A percentile compares a stretch with the other conserved stretches of the same genome.
phyloP scores from a whole-genome alignment of 495 filamentous ascomycete species.

The Penicillium longicatenatum region DNA sequence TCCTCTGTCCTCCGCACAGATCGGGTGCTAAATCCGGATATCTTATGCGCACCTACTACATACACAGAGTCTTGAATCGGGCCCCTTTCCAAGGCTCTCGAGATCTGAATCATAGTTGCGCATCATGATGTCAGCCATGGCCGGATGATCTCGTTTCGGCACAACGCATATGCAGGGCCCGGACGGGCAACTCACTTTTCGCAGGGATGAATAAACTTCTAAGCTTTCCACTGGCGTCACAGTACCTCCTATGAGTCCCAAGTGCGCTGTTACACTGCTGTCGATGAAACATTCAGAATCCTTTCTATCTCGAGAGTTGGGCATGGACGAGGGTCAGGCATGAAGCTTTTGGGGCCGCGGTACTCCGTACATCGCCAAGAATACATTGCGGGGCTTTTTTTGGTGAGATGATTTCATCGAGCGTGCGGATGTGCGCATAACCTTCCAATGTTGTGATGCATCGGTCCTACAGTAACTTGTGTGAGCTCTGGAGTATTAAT shows the following conservation, averaged over 20 bases:
- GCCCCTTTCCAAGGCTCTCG: background rate
- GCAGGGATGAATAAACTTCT: background rate
- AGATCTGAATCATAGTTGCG: background rate
- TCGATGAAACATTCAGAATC: background rate
- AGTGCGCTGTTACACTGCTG: background rate
- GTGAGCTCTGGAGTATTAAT: background rate
- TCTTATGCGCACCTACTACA: background rate
- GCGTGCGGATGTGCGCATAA: background rate
- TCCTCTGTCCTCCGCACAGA: too few relatives aligned
- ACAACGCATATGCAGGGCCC: conserved; percentile 6
- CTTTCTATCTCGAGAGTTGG: background rate
- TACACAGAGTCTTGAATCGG: background rate
- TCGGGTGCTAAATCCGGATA: background rate
- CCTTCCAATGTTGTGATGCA: background rate
- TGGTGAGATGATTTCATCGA: background rate
- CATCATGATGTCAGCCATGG: conserved; percentile 2
- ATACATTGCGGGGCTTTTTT: background rate
- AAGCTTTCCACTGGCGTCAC: background rate
- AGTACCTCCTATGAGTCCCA: background rate
- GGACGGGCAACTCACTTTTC: background rate
- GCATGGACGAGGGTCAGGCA: background rate
- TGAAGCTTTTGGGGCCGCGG: background rate
- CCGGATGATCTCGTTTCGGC: background rate
- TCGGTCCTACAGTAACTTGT: background rate
- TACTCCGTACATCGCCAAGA: background rate